Percentiles rank a stretch among this genome's conserved stretches.
Evolutionary conservation across 805 yeast species (phyloP).

Genomic region (Saccharomyces eubayanus): DNA sequence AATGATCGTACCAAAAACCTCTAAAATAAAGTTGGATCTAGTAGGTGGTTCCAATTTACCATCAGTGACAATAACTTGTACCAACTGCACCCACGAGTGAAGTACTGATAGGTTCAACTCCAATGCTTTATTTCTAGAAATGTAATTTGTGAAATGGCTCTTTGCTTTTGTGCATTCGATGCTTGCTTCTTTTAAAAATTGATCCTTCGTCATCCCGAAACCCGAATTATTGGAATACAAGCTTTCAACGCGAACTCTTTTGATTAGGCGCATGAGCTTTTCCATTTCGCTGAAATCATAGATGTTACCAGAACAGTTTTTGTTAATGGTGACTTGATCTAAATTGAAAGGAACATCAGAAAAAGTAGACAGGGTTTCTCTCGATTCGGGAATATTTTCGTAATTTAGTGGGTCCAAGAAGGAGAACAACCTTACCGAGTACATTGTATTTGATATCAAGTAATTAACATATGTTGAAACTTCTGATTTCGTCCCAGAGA

Average conservation of each 20-base stretch:
- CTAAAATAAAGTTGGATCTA: constrained; percentile 61
- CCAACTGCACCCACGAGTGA: constrained; percentile 76
- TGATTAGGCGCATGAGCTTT: constrained; percentile 27
- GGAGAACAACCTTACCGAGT: constrained; percentile 58
- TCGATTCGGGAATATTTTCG: constrained; percentile 35
- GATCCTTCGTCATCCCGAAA: neutral
- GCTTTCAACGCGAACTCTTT: constrained; percentile 6
- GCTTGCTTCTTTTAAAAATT: neutral
- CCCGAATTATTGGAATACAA: neutral
- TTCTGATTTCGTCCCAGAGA: constrained; percentile 42
- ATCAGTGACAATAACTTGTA: constrained; percentile 64
- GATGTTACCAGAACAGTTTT: constrained; percentile 25
- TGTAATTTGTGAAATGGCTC: constrained; percentile 2
- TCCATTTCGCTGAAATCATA: constrained; percentile 40
- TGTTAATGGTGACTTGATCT: constrained; percentile 34
- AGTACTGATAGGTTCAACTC: constrained; percentile 51
- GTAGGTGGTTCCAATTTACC: constrained; percentile 38
- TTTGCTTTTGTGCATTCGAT: neutral
- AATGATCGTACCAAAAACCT: constrained; percentile 63
- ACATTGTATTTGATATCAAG: constrained; percentile 45
- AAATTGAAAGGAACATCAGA: constrained; percentile 33
- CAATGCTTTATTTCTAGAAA: constrained; percentile 39
- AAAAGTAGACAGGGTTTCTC: constrained; percentile 18
- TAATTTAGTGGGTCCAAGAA: constrained; percentile 65
- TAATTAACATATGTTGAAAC: constrained; percentile 38